phyloP scores from a whole-genome alignment of 352 stramenopile species.

The Phytophthora pistaciae region DNA sequence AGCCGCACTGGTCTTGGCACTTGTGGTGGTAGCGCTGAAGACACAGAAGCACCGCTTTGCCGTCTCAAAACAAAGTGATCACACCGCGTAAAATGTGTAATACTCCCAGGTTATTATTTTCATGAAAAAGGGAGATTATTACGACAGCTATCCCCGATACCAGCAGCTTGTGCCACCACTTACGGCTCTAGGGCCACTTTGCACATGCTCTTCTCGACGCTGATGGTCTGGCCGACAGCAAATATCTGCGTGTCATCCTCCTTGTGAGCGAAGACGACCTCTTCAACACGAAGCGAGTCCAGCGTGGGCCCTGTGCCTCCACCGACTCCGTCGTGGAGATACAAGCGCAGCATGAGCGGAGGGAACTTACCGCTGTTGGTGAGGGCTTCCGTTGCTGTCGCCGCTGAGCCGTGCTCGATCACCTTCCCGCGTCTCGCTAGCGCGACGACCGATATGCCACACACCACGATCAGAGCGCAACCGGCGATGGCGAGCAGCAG shows the following conservation, averaged over 20 bases:
- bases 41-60: not conserved
- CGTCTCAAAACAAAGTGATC: not conserved
- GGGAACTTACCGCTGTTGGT: constrained; percentile 21
- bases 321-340: not conserved
- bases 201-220: constrained; percentile 8
- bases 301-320: not conserved
- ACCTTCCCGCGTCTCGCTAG: not conserved
- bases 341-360: constrained; percentile 10
- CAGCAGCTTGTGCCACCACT: not conserved
- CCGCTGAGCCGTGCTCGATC: constrained; percentile 1
- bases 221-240: not conserved
- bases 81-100: not conserved
- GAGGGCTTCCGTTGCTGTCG: constrained; percentile 11
- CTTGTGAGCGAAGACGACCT: not conserved
- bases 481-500: constrained; percentile 4
- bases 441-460: not conserved
- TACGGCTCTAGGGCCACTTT: not conserved
- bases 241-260: not conserved
- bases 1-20: not conserved
- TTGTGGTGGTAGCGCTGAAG: not conserved
- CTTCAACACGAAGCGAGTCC: not conserved
- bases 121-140: too few relatives aligned
- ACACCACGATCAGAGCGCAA: constrained; percentile 7
- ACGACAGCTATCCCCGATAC: too few relatives aligned
- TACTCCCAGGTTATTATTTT: not conserved